Conservation (phyloP, 208 protist species). For the Trypanosoma conorhini region DNA sequence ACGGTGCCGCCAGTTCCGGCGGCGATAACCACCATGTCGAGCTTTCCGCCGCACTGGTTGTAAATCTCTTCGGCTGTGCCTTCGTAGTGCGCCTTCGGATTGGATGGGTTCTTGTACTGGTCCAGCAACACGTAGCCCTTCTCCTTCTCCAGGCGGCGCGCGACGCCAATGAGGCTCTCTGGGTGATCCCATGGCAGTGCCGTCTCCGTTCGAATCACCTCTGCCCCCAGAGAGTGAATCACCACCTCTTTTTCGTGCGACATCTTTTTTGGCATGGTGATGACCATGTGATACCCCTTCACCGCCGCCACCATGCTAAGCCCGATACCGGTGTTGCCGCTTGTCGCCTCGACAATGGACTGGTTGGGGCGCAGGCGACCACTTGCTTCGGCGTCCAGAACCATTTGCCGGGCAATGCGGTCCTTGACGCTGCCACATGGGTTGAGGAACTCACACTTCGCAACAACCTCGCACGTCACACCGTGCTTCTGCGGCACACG, state of each 20-base stretch:
- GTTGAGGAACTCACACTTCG: constrained; percentile 93
- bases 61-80: constrained; percentile 96
- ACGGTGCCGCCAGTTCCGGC: constrained; percentile 98
- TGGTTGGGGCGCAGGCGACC: constrained; percentile 94
- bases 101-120: constrained; percentile 96
- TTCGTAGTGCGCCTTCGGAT: constrained; percentile 96
- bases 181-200: constrained; percentile 95
- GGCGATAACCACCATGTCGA: constrained; percentile 96
- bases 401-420: constrained; percentile 96
- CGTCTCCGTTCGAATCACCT: constrained; percentile 97
- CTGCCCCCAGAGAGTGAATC: constrained; percentile 92
- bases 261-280: constrained; percentile 99
- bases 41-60: constrained; percentile 91
- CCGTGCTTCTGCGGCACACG: constrained; percentile 68
- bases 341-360: constrained; percentile 97
- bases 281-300: constrained; percentile 96
- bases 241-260: constrained; percentile 96
- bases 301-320: constrained; percentile 95
- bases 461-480: constrained; percentile 87
- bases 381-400: constrained; percentile 92
- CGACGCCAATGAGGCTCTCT: constrained; percentile 96
- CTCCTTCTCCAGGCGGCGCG: constrained; percentile 91
- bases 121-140: constrained; percentile 96
- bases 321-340: constrained; percentile 97
- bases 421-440: constrained; percentile 98